Percentiles rank a stretch among this genome's conserved stretches.
Conservation (phyloP, 306 rosid species). For the Casuarina cunninghamiana region DNA sequence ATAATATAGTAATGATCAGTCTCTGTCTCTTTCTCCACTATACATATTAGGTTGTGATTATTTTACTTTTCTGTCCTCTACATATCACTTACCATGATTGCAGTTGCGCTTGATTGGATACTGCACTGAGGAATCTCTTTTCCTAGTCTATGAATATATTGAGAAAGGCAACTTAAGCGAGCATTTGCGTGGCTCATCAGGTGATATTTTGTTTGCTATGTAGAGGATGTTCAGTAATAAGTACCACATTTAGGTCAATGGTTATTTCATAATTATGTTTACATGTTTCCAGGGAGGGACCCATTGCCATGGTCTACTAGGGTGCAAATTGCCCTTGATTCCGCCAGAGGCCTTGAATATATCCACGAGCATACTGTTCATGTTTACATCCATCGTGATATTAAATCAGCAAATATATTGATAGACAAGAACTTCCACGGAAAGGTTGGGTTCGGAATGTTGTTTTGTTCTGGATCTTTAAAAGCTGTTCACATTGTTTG, state of each 20-base stretch:
- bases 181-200: conserved; percentile 88
- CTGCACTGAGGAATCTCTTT: conserved; percentile 83
- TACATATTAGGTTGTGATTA: too few species aligned
- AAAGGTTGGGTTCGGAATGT: conserved; percentile 53
- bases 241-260: conserved; percentile 6
- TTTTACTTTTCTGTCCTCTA: neutral
- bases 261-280: conserved; percentile 19
- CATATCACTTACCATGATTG: conserved; percentile 4
- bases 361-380: conserved; percentile 99
- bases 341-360: conserved; percentile 97
- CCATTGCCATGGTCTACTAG: conserved; percentile 83
- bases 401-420: conserved; percentile 93
- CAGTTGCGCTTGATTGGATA: conserved; percentile 97
- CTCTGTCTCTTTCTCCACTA: neutral
- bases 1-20: neutral
- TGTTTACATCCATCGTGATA: conserved; percentile 93
- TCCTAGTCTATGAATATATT: conserved; percentile 75
- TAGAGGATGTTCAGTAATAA: conserved; percentile 10
- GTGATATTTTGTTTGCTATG: conserved; percentile 37
- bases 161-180: conserved; percentile 57
- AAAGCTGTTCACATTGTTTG: conserved; percentile 24
- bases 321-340: conserved; percentile 93
- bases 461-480: conserved; percentile 6
- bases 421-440: conserved; percentile 79
- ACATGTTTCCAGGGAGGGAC: conserved; percentile 55